Percentiles rank a stretch among this genome's conserved stretches.
These are phyloP conservation scores for Pythium aphanidermatum DNA, from an alignment of 352 stramenopile genomes.

Conservation along the genomic window DNA sequence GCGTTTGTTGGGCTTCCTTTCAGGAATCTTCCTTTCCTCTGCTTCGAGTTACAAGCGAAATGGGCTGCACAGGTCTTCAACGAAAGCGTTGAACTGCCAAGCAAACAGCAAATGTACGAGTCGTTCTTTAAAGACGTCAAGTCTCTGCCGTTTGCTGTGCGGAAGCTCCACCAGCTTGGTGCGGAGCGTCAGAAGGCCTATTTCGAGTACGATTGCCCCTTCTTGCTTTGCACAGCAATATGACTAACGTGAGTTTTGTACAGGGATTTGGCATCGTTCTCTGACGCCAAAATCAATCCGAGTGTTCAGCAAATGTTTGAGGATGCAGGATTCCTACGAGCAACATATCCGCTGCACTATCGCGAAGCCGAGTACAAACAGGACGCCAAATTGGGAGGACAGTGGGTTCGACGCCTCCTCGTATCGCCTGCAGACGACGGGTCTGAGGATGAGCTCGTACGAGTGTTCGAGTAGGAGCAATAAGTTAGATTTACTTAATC, in stretches of 20 bases:
- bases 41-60: constrained; percentile 72
- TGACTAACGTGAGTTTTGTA: no score
- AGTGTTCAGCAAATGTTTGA: constrained; percentile 63
- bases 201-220: no score
- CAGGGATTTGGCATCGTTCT: constrained; percentile 18
- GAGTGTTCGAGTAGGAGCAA: constrained; percentile 10
- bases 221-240: no score
- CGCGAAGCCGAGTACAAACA: constrained; percentile 47
- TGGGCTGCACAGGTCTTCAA: constrained; percentile 61
- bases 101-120: constrained; percentile 66
- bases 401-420: constrained; percentile 21
- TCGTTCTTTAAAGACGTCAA: constrained; percentile 42
- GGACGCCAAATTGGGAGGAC: constrained; percentile 15
- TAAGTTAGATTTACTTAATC: no score
- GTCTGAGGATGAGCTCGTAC: constrained; percentile 16
- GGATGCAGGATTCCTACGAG: constrained; percentile 47
- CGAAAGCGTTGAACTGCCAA: constrained; percentile 30
- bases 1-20: constrained; percentile 71
- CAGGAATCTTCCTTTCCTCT: constrained; percentile 74
- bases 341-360: constrained; percentile 58
- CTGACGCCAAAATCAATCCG: constrained; percentile 28
- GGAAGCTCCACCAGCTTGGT: constrained; percentile 70
- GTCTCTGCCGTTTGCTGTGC: constrained; percentile 33
- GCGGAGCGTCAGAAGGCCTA: constrained; percentile 18
- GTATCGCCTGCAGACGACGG: neutral